phyloP scores from a whole-genome alignment of 306 rosid genomes.

The Begonia loranthoides region DNA sequence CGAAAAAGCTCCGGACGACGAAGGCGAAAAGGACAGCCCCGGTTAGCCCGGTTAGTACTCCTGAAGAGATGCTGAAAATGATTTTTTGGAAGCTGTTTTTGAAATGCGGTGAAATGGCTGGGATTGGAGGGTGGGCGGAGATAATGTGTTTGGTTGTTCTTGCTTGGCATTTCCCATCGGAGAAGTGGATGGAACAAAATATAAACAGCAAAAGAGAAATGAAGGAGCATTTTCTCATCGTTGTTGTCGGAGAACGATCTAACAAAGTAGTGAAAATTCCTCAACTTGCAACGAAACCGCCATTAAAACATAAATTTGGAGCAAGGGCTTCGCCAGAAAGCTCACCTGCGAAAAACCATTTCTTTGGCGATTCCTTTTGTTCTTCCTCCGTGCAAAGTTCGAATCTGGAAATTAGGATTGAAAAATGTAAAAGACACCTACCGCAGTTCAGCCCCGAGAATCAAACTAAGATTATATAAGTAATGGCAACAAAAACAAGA shows the following conservation, averaged over 20 bases:
- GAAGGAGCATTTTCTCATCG: background rate
- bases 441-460: no score
- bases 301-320: no score
- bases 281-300: no score
- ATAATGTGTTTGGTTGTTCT: background rate
- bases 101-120: constrained; percentile 13
- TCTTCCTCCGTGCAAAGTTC: no score
- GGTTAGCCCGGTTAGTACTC: constrained; percentile 44
- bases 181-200: background rate
- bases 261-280: no score
- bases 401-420: no score
- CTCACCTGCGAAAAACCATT: no score
- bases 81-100: constrained; percentile 35
- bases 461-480: no score
- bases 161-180: background rate
- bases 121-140: constrained; percentile 31
- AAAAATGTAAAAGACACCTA: no score
- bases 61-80: constrained; percentile 47
- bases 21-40: constrained; percentile 44
- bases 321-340: no score
- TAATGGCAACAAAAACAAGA: no score
- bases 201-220: background rate
- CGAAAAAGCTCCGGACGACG: constrained; percentile 46
- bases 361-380: no score
- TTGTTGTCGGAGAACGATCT: constrained; percentile 14